Conservation (phyloP, 768 basidiomycete species). For the Solioccasus polychromus region DNA sequence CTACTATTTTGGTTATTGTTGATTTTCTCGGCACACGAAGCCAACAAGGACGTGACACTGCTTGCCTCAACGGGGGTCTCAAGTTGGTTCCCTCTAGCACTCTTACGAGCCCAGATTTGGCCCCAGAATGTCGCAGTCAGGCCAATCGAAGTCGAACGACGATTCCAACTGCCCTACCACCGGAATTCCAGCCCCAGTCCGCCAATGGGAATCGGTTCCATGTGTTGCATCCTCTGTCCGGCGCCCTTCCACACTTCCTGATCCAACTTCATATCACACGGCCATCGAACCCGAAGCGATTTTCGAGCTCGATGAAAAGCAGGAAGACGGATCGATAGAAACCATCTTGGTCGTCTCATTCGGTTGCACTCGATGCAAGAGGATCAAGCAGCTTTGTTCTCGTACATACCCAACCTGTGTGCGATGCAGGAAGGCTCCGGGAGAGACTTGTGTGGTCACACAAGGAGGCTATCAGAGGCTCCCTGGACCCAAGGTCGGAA, state of each 20-base stretch:
- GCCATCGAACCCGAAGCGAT: constrained; percentile 20
- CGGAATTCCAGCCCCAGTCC: constrained; percentile 18
- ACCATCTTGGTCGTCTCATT: constrained; percentile 23
- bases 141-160: background rate
- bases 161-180: background rate
- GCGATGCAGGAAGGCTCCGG: constrained; percentile 21
- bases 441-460: background rate
- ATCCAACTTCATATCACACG: constrained; percentile 17
- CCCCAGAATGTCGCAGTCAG: too few relatives aligned
- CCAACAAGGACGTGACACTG: too few relatives aligned
- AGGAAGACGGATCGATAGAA: constrained; percentile 3
- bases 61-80: too few relatives aligned
- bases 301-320: constrained; percentile 25
- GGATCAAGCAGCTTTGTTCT: constrained; percentile 18
- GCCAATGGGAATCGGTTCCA: constrained; percentile 16
- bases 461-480: constrained; percentile 20
- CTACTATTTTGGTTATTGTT: too few relatives aligned
- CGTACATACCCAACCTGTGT: constrained; percentile 23
- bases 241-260: constrained; percentile 21
- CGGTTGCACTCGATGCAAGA: constrained; percentile 17
- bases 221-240: constrained; percentile 22
- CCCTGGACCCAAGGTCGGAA: constrained; percentile 21
- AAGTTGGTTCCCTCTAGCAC: too few relatives aligned
- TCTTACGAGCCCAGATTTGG: too few relatives aligned
- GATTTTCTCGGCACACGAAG: too few relatives aligned